These are phyloP conservation scores for Colletotrichum eleusines DNA, from an alignment of 2,329 filamentous ascomycete species.

Conservation along the genomic window DNA sequence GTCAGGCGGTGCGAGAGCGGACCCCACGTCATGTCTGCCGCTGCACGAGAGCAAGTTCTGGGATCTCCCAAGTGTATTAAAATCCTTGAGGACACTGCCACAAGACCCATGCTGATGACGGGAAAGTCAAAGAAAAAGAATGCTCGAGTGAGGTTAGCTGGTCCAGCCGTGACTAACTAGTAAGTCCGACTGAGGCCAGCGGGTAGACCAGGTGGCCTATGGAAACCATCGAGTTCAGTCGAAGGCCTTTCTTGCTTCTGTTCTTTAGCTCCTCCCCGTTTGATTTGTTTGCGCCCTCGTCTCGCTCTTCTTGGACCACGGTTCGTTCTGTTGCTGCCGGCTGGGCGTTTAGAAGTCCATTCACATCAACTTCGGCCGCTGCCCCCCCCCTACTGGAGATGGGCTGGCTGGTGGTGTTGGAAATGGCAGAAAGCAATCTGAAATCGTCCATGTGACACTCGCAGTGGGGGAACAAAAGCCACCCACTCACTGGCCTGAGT, in stretches of 20 bases:
- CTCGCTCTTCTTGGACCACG: background rate
- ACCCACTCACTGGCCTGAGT: background rate
- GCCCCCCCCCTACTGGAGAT: background rate
- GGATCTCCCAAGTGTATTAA: background rate
- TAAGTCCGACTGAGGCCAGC: too few relatives aligned
- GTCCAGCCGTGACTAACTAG: too few relatives aligned
- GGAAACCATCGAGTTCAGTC: too few relatives aligned
- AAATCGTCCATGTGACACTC: too few relatives aligned
- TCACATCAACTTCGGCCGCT: background rate
- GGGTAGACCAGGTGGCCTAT: too few relatives aligned
- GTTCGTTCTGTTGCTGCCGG: background rate
- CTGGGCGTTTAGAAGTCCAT: background rate
- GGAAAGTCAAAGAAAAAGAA: background rate
- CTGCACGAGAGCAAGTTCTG: background rate
- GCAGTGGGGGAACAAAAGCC: background rate
- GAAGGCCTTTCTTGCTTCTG: too few relatives aligned
- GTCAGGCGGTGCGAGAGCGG: too few relatives aligned
- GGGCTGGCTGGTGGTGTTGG: background rate
- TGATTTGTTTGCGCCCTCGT: background rate
- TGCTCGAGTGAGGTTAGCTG: too few relatives aligned
- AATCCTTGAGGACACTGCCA: background rate
- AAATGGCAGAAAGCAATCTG: background rate
- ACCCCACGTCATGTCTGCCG: too few relatives aligned
- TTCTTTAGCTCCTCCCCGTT: too few relatives aligned
- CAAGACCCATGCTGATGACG: too few relatives aligned